A percentile compares a stretch with the other conserved stretches of the same genome.
phyloP scores from a whole-genome alignment of 1,284 basidiomycete species.

The Leccinum proliferum region DNA sequence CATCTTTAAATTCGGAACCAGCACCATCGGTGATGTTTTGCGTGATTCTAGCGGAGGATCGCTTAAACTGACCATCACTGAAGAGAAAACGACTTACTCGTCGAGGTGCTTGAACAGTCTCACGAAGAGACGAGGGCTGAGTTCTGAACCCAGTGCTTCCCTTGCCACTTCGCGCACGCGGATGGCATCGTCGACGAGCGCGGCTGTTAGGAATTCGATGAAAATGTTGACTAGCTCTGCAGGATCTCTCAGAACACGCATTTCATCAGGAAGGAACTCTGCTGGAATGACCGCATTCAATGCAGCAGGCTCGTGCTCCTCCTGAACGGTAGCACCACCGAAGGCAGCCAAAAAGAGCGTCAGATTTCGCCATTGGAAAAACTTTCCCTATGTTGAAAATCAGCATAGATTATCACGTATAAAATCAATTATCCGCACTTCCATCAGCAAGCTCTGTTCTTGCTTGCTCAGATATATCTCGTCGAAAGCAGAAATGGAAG shows the following conservation, averaged over 20 bases:
- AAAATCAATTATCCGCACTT: constrained; percentile 30
- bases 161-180: constrained; percentile 71
- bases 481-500: constrained; percentile 29
- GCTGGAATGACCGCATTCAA: constrained; percentile 54
- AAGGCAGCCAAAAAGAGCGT: constrained; percentile 77
- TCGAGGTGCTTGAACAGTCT: constrained; percentile 69
- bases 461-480: constrained; percentile 32
- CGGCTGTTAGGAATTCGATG: constrained; percentile 64
- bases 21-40: constrained; percentile 40
- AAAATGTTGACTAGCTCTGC: constrained; percentile 56
- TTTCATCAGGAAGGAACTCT: constrained; percentile 62
- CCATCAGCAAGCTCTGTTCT: constrained; percentile 33
- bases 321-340: constrained; percentile 61
- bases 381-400: constrained; percentile 52
- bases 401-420: constrained; percentile 2
- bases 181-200: constrained; percentile 58
- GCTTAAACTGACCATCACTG: not conserved
- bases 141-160: constrained; percentile 76
- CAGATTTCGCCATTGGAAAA: constrained; percentile 85
- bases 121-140: constrained; percentile 65
- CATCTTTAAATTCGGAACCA: constrained; percentile 44
- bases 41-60: constrained; percentile 36
- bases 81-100: constrained; percentile 43
- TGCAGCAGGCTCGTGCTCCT: constrained; percentile 41
- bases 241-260: constrained; percentile 60